phyloP scores from a whole-genome alignment of 2,329 filamentous ascomycete genomes.

The Chalara sp. region DNA sequence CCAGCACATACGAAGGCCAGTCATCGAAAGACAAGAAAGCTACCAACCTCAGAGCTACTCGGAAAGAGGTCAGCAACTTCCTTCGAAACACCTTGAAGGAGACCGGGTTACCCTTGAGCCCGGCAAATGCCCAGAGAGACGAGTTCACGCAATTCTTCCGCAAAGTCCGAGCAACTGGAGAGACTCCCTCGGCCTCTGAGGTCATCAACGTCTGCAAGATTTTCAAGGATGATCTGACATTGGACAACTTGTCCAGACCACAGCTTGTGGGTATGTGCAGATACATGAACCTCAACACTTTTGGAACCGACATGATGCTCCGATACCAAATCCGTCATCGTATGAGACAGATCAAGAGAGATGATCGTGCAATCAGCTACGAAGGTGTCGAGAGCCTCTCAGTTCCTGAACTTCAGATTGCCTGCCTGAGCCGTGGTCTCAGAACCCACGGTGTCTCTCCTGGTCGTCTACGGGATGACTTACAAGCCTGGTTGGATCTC shows the following conservation, averaged over 20 bases:
- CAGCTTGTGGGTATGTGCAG: constrained; percentile 96
- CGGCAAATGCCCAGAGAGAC: constrained; percentile 78
- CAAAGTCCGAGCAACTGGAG: constrained; percentile 86
- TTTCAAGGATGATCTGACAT: constrained; percentile 94
- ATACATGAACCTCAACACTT: constrained; percentile 96
- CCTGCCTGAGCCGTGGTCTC: constrained; percentile 85
- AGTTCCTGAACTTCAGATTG: constrained; percentile 84
- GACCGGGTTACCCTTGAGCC: constrained; percentile 83
- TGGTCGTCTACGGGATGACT: constrained; percentile 77
- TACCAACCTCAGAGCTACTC: constrained; percentile 69
- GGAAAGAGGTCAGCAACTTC: constrained; percentile 90
- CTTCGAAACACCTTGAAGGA: constrained; percentile 83
- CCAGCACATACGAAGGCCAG: constrained; percentile 92
- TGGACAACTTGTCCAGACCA: constrained; percentile 95
- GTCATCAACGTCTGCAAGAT: constrained; percentile 99
- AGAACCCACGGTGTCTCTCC: constrained; percentile 89
- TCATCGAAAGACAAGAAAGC: constrained; percentile 88
- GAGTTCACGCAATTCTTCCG: constrained; percentile 97
- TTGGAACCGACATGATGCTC: constrained; percentile 95
- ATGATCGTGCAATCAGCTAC: constrained; percentile 88
- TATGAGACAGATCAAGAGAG: constrained; percentile 98
- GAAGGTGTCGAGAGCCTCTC: constrained; percentile 90
- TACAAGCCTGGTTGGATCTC: constrained; percentile 90
- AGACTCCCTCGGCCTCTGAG: constrained; percentile 79
- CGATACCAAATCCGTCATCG: constrained; percentile 94